phyloP scores from a whole-genome alignment of 805 yeast species.

The Ogataea nakhonphanomensis region DNA sequence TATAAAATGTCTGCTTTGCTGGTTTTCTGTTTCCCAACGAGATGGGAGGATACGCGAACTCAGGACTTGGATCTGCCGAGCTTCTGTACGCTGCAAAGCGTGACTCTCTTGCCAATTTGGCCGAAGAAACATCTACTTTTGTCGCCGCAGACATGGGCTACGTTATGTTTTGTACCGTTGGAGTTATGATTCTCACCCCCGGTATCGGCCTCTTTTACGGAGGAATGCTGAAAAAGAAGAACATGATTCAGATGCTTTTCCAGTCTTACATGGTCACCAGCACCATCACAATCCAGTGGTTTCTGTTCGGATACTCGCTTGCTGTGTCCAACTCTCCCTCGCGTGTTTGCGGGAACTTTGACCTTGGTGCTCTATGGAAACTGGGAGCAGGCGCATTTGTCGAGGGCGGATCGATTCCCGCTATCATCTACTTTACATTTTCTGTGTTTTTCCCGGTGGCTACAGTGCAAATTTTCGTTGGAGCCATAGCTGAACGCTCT shows the following conservation, averaged over 20 bases:
- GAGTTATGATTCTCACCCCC: conserved; percentile 47
- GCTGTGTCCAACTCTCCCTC: conserved; percentile 37
- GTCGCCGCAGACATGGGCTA: conserved; percentile 47
- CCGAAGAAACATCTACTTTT: conserved; percentile 37
- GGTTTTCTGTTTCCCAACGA: not conserved
- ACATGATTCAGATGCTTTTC: conserved; percentile 41
- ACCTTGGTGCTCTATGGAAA: conserved; percentile 38
- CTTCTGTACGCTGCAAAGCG: conserved; percentile 22
- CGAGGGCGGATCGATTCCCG: conserved; percentile 47
- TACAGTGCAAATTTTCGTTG: conserved; percentile 46
- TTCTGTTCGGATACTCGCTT: conserved; percentile 43
- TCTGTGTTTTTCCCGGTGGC: conserved; percentile 47
- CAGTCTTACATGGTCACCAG: conserved; percentile 43
- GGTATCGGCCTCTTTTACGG: conserved; percentile 43
- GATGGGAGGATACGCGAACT: conserved; percentile 32
- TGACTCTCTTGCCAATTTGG: conserved; percentile 25
- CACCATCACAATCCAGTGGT: conserved; percentile 40
- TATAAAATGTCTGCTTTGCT: not conserved
- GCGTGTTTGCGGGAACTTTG: conserved; percentile 35
- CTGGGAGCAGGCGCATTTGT: conserved; percentile 38
- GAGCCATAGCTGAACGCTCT: conserved; percentile 44
- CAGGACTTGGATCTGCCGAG: conserved; percentile 32
- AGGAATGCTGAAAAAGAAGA: conserved; percentile 41
- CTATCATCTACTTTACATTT: conserved; percentile 42
- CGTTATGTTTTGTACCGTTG: conserved; percentile 44